Evolutionary conservation across 305 asterid genomes (phyloP).

Genomic region (Solanum hybrid): DNA sequence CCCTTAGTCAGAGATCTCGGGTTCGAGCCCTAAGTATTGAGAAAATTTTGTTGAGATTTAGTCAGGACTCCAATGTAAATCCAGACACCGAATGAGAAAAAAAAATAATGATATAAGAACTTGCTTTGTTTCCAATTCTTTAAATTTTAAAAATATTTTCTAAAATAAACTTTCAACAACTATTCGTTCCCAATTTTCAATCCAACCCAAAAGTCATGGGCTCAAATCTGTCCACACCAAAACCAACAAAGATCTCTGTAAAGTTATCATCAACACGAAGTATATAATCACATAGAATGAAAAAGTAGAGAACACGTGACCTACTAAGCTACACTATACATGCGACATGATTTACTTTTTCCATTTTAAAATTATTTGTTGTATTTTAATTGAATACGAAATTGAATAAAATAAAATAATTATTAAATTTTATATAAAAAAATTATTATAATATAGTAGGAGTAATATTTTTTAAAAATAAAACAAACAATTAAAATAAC

Average conservation of each 20-base stretch:
- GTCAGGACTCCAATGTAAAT: too few relatives aligned
- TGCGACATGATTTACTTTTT: neutral
- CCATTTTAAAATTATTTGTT: neutral
- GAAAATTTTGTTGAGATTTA: too few relatives aligned
- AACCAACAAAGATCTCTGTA: neutral
- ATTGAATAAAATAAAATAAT: neutral
- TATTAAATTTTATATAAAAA: neutral
- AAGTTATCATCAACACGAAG: neutral
- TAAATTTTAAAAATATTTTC: too few relatives aligned
- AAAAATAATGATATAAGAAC: neutral
- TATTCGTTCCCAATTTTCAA: neutral
- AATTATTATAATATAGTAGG: too few relatives aligned
- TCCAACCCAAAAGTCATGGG: neutral
- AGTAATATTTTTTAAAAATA: too few relatives aligned
- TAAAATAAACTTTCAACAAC: neutral
- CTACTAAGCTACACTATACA: neutral
- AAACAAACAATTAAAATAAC: too few relatives aligned
- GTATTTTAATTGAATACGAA: neutral
- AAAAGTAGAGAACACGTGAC: neutral
- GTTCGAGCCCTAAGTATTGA: too few relatives aligned
- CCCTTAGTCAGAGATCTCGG: too few relatives aligned
- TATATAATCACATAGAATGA: neutral
- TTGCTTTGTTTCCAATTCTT: neutral
- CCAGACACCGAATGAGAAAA: too few relatives aligned
- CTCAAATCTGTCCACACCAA: neutral